Base-by-base conservation (phyloP, 2,329 filamentous ascomycete species). In the Xylaria digitata region DNA sequence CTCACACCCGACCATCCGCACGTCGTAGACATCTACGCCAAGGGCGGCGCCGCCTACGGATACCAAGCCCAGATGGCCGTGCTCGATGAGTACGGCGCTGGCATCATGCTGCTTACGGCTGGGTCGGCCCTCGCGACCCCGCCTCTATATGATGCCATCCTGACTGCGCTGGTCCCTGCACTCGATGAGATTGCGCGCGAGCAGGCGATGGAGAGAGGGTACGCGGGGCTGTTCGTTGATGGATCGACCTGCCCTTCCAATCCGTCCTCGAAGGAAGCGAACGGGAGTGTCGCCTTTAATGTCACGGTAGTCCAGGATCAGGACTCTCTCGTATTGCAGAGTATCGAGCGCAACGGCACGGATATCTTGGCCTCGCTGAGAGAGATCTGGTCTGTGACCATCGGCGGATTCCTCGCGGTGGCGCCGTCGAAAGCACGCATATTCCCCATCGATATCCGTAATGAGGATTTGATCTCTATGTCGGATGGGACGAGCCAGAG, bases 61-160 rank as follows among this genome's bases (percentile, higher is more conserved):
- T 61, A 65, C n/a, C 63, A 65, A 42, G 6, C 56, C 8, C 63
- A 65, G 56, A 48, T 61, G 30, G 56, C 34, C 7, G 48, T 65
- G 6, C 30, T 65, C 3, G 56, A 65, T 13, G 56, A 65, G 34
- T 54, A 61, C 30, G 62, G 62, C 17, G 54, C 21, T 1, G 62
- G 30, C 8, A 23, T 60, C 7, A 40, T 64, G 15, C 1, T 64
- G n/a, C 46, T 64, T 2, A 64, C 54, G 13, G 62, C 62, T 7
- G 62, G 62, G 9, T 52, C 46, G 9, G 23, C 55, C 21, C 23
- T 58, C 11, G 62, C 54, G 2, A 30, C 3, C 7, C 0, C 7
- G 19, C 40, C 26, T n/a, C 19, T 64, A 1, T 64, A 64, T 2
- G 62, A 64, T 32, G 55, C 62, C 6, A 21, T 63, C n/a, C 15